Percentiles rank a stretch among this genome's conserved stretches.
phyloP scores from a whole-genome alignment of 2,329 filamentous ascomycete species.

The Cytospora paraplurivora region DNA sequence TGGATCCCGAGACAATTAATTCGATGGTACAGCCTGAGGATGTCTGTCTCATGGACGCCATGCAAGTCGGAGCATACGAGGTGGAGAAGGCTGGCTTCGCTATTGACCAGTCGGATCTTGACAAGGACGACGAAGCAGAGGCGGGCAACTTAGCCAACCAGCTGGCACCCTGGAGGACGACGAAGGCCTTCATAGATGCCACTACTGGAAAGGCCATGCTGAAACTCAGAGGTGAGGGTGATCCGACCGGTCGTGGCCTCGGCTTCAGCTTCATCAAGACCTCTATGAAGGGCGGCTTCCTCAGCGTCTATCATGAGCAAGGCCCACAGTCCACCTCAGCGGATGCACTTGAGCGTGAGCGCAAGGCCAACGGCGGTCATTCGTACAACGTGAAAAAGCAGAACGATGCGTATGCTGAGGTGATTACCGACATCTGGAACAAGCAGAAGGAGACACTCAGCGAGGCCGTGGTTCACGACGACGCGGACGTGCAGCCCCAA shows the following conservation, averaged over 20 bases:
- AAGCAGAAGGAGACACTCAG: slow-evolving; percentile 79
- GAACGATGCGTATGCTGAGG: slow-evolving; percentile 87
- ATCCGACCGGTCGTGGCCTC: slow-evolving; percentile 89
- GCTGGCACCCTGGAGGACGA: slow-evolving; percentile 94
- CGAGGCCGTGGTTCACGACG: slow-evolving; percentile 68
- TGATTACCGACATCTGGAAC: slow-evolving; percentile 90
- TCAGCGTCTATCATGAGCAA: slow-evolving; percentile 70
- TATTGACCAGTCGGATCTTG: slow-evolving; percentile 66
- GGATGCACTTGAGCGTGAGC: slow-evolving; percentile 83
- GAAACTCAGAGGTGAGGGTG: slow-evolving; percentile 88
- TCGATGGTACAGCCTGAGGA: slow-evolving; percentile 94
- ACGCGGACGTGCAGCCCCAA: slow-evolving; percentile 59
- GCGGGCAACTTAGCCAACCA: slow-evolving; percentile 79
- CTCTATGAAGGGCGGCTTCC: slow-evolving; percentile 95
- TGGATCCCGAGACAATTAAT: slow-evolving; percentile 79
- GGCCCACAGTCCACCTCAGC: slow-evolving; percentile 68
- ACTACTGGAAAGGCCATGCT: slow-evolving; percentile 97
- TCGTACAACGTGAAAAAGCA: slow-evolving; percentile 97
- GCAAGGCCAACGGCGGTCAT: slow-evolving; percentile 88
- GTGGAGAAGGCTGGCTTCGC: slow-evolving; percentile 86
- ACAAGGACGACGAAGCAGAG: slow-evolving; percentile 63
- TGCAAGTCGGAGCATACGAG: slow-evolving; percentile 93
- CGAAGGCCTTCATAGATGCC: slow-evolving; percentile 93
- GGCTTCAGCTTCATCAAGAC: slow-evolving; percentile 98
- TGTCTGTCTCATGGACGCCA: slow-evolving; percentile 90